Evolutionary conservation across 2,329 filamentous ascomycete species (phyloP).

Genomic region (Trichocomaceae sp.): DNA sequence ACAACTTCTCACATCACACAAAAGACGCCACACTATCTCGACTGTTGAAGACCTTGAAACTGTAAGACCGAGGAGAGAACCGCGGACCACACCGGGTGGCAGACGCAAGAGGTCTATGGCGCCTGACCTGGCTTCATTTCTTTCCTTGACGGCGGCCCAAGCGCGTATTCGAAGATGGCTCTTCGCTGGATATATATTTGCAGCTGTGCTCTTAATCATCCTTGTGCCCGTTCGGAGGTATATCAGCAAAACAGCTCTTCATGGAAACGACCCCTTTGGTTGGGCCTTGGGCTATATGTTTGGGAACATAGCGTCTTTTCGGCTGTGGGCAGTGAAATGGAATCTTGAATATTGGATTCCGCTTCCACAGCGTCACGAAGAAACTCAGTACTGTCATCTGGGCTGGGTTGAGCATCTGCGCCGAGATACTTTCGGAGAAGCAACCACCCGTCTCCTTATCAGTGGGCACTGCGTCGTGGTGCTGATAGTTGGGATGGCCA

Average conservation of each 20-base stretch:
- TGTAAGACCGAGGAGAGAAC: slow-evolving; percentile 18
- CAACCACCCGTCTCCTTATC: slow-evolving; percentile 74
- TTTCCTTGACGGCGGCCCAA: slow-evolving; percentile 72
- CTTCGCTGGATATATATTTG: slow-evolving; percentile 75
- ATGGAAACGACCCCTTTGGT: slow-evolving; percentile 72
- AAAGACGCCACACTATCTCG: slow-evolving; percentile 49
- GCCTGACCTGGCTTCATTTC: slow-evolving; percentile 62
- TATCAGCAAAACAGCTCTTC: slow-evolving; percentile 60
- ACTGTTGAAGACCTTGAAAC: slow-evolving; percentile 29
- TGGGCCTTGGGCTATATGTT: slow-evolving; percentile 90
- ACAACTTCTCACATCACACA: slow-evolving; percentile 14
- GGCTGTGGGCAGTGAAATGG: slow-evolving; percentile 62
- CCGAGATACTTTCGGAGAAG: slow-evolving; percentile 59
- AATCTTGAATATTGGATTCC: slow-evolving; percentile 70
- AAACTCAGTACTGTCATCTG: slow-evolving; percentile 36
- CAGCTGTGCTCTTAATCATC: slow-evolving; percentile 58
- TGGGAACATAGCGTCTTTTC: slow-evolving; percentile 66
- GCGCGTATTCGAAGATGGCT: slow-evolving; percentile 71
- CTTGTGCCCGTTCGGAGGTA: slow-evolving; percentile 65
- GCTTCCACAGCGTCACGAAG: slow-evolving; percentile 48
- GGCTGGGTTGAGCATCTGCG: slow-evolving; percentile 64
- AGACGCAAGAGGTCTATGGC: slow-evolving; percentile 61
- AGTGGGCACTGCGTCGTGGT: slow-evolving; percentile 66
- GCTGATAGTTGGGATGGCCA: slow-evolving; percentile 62
- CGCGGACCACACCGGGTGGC: slow-evolving; percentile 52